A percentile compares a stretch with the other conserved stretches of the same genome.
phyloP scores from a whole-genome alignment of 371 early-diverging fungal genomes.

The Cokeromyces recurvatus region DNA sequence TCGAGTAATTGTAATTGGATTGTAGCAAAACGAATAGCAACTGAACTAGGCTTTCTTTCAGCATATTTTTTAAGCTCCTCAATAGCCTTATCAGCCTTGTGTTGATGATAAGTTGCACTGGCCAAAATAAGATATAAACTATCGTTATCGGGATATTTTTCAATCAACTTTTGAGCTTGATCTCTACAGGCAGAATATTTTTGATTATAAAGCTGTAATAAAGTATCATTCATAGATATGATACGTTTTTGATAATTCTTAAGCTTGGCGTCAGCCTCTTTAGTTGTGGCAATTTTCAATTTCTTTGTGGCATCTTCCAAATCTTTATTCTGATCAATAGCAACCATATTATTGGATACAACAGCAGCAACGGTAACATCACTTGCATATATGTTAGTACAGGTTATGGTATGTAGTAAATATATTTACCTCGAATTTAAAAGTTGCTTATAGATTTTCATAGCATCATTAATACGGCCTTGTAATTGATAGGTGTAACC shows the following conservation, averaged over 20 bases:
- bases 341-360: constrained; percentile 66
- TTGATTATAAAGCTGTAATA: constrained; percentile 44
- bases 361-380: constrained; percentile 59
- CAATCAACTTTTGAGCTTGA: constrained; percentile 44
- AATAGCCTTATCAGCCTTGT: constrained; percentile 52
- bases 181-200: constrained; percentile 57
- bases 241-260: constrained; percentile 58
- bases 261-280: constrained; percentile 58
- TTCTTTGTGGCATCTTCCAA: constrained; percentile 57
- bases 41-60: constrained; percentile 38
- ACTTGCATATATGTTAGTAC: constrained; percentile 3
- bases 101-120: constrained; percentile 46
- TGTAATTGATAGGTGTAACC: constrained; percentile 69
- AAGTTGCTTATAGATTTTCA: constrained; percentile 58
- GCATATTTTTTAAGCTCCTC: constrained; percentile 54
- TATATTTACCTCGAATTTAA: constrained; percentile 54
- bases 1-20: constrained; percentile 59
- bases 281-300: constrained; percentile 50
- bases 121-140: constrained; percentile 57
- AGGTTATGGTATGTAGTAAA: neutral
- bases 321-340: constrained; percentile 51
- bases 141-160: constrained; percentile 61
- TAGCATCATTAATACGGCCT: constrained; percentile 55
- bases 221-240: constrained; percentile 66
- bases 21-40: constrained; percentile 61